phyloP scores from a whole-genome alignment of 345 rosid genomes.

The Salix udensis region DNA sequence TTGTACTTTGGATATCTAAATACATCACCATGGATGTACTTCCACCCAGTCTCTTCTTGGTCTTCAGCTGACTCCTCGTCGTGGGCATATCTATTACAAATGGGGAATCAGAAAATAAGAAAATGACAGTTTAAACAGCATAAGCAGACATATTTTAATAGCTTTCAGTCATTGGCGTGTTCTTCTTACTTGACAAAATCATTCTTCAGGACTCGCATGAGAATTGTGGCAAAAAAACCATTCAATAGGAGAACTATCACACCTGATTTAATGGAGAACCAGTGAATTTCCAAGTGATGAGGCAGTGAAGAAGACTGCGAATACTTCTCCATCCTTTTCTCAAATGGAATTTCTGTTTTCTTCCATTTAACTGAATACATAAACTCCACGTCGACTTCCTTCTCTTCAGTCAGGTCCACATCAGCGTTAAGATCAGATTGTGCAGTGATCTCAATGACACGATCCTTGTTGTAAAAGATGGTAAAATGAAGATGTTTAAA shows the following conservation, averaged over 20 bases:
- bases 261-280: conserved; percentile 34
- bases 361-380: conserved; percentile 30
- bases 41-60: conserved; percentile 38
- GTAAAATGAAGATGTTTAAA: conserved; percentile 24
- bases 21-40: conserved; percentile 33
- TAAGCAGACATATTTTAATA: background rate
- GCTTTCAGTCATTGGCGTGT: background rate
- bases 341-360: conserved; percentile 26
- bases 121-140: background rate
- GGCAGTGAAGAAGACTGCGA: conserved; percentile 27
- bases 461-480: conserved; percentile 29
- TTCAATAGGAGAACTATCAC: conserved; percentile 32
- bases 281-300: conserved; percentile 31
- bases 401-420: conserved; percentile 28
- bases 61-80: conserved; percentile 31
- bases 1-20: conserved; percentile 30
- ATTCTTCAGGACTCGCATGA: conserved; percentile 32
- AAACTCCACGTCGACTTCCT: conserved; percentile 27
- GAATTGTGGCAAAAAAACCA: conserved; percentile 35
- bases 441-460: conserved; percentile 21
- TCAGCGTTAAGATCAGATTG: conserved; percentile 16
- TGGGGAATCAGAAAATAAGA: background rate
- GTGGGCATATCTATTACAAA: conserved; percentile 18
- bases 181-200: conserved; percentile 28
- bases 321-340: conserved; percentile 34